These are phyloP conservation scores for Zelopaecilomyces penicillatus DNA, from an alignment of 2,329 filamentous ascomycete genomes.

Conservation along the genomic window DNA sequence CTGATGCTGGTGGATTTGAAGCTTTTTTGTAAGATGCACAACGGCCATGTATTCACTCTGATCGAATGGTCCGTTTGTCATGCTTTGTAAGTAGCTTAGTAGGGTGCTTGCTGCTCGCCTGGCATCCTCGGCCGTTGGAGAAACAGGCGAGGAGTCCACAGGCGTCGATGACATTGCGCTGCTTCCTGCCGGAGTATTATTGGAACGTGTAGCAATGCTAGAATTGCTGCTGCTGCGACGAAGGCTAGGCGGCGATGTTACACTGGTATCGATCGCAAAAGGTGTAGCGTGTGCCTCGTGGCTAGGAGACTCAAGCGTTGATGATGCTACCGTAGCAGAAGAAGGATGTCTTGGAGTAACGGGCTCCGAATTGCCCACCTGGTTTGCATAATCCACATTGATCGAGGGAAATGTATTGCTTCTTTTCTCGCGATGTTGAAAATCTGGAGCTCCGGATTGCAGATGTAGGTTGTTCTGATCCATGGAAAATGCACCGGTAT, in stretches of 20 bases:
- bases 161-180: constrained; percentile 16
- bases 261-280: constrained; percentile 36
- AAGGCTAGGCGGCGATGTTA: constrained; percentile 29
- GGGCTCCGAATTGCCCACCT: constrained; percentile 30
- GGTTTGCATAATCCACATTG: constrained; percentile 50
- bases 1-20: constrained; percentile 56
- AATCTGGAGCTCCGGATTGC: constrained; percentile 36
- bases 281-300: constrained; percentile 35
- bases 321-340: constrained; percentile 40
- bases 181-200: constrained; percentile 12
- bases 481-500: constrained; percentile 53
- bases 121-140: constrained; percentile 79
- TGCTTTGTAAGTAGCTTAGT: constrained; percentile 69
- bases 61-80: constrained; percentile 61
- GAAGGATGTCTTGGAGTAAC: constrained; percentile 43
- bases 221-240: constrained; percentile 27
- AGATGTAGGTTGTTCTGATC: constrained; percentile 30
- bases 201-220: constrained; percentile 22
- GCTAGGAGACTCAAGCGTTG: constrained; percentile 43
- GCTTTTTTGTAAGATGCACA: constrained; percentile 76
- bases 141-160: constrained; percentile 50
- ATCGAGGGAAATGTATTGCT: constrained; percentile 80
- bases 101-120: constrained; percentile 73
- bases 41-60: constrained; percentile 70
- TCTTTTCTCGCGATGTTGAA: constrained; percentile 59